These are phyloP conservation scores for Leccinum brunneo-olivaceum DNA, from an alignment of 1,284 basidiomycete species.

Conservation along the genomic window DNA sequence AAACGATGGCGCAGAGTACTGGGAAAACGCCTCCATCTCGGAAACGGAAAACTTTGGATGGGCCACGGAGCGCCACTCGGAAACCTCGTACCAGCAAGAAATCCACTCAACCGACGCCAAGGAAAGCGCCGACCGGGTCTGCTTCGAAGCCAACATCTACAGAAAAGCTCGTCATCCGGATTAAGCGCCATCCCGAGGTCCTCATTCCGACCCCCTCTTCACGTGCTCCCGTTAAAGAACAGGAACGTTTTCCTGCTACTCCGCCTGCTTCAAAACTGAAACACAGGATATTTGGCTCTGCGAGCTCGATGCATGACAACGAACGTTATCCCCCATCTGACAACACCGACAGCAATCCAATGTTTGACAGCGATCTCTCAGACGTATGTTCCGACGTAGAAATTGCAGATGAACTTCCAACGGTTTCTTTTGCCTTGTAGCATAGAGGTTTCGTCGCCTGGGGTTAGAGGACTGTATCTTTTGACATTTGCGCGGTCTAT, in stretches of 20 bases:
- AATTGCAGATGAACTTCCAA: constrained; percentile 23
- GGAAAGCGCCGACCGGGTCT: constrained; percentile 12
- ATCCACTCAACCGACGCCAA: constrained; percentile 12
- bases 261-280: constrained; percentile 22
- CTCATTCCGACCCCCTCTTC: constrained; percentile 13
- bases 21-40: constrained; percentile 17
- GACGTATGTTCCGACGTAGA: constrained; percentile 22
- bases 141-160: constrained; percentile 19
- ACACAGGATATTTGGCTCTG: constrained; percentile 15
- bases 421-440: constrained; percentile 17
- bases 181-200: constrained; percentile 19
- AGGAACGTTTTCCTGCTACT: constrained; percentile 14
- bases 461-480: constrained; percentile 11
- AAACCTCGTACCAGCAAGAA: constrained; percentile 25
- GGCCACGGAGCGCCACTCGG: constrained; percentile 22
- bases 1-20: constrained; percentile 15
- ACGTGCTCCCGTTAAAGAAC: constrained; percentile 12
- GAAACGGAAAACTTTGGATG: constrained; percentile 24
- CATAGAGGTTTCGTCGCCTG: constrained; percentile 6
- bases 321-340: constrained; percentile 23
- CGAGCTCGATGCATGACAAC: constrained; percentile 12
- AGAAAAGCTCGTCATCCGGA: constrained; percentile 26
- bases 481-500: constrained; percentile 15
- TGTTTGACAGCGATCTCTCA: constrained; percentile 23
- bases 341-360: constrained; percentile 14